A percentile compares a stretch with the other conserved stretches of the same genome.
These are phyloP conservation scores for Hemileccinum rubropunctum DNA, from an alignment of 768 basidiomycete species.

Conservation along the genomic window DNA sequence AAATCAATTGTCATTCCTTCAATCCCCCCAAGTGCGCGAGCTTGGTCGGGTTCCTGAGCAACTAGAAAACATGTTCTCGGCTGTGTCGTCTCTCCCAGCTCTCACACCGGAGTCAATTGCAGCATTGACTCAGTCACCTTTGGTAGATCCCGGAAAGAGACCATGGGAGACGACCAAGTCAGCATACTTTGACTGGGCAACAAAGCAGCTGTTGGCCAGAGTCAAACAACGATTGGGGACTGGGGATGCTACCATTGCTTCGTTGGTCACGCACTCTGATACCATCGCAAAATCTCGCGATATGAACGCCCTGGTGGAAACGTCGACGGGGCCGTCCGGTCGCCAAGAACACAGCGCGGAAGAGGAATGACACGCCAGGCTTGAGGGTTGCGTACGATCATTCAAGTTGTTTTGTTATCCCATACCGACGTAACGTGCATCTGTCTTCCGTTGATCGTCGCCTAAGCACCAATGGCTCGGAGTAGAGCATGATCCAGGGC, in stretches of 20 bases:
- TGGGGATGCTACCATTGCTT: slow-evolving; percentile 20
- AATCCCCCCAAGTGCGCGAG: slow-evolving; percentile 36
- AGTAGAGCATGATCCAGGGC: slow-evolving; percentile 1
- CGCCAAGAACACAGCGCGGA: neutral
- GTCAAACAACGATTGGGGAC: slow-evolving; percentile 21
- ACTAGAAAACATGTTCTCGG: slow-evolving; percentile 43
- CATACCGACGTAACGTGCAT: neutral
- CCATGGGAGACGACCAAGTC: slow-evolving; percentile 74
- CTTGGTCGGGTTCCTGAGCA: slow-evolving; percentile 41
- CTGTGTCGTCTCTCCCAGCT: slow-evolving; percentile 48
- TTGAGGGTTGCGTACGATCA: neutral
- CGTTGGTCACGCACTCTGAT: slow-evolving; percentile 18
- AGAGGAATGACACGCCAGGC: neutral
- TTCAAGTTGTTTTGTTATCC: neutral
- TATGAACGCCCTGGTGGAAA: slow-evolving; percentile 17
- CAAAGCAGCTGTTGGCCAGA: slow-evolving; percentile 47
- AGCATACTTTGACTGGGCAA: slow-evolving; percentile 80
- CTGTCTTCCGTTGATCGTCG: slow-evolving; percentile 1
- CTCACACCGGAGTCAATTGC: slow-evolving; percentile 40
- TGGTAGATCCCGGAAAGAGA: slow-evolving; percentile 61
- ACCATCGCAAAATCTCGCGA: slow-evolving; percentile 18
- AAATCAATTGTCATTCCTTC: slow-evolving; percentile 44
- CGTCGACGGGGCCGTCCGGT: slow-evolving; percentile 1
- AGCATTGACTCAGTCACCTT: slow-evolving; percentile 30
- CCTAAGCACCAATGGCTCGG: neutral